These are phyloP conservation scores for Trichoderma virens DNA, from an alignment of 495 filamentous ascomycete species.

Conservation along the genomic window DNA sequence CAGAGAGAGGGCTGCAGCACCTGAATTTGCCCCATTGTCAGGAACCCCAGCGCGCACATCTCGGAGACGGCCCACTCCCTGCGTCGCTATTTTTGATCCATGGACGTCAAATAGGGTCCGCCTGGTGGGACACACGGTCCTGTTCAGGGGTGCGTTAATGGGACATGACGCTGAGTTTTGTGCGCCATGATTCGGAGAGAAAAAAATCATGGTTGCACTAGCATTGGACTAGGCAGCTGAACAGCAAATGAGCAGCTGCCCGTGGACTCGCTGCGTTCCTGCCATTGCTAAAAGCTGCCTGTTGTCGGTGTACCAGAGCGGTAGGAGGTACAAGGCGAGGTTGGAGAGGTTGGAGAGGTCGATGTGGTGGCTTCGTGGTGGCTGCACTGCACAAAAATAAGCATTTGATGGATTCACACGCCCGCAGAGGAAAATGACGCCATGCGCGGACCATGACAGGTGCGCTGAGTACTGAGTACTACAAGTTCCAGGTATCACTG, in stretches of 20 bases:
- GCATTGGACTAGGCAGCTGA: not conserved
- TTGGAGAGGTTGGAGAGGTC: too few relatives aligned
- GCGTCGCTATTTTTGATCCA: conserved; percentile 7
- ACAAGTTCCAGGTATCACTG: too few relatives aligned
- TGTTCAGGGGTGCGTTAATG: not conserved
- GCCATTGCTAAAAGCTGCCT: not conserved
- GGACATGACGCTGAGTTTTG: not conserved
- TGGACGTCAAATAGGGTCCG: not conserved
- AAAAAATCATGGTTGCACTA: conserved; percentile 4
- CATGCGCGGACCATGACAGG: too few relatives aligned
- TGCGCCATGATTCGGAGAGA: conserved; percentile 2
- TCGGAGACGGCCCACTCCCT: not conserved
- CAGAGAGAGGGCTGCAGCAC: not conserved
- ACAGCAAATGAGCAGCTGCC: not conserved
- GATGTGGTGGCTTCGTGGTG: too few relatives aligned
- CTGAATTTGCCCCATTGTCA: conserved; percentile 1
- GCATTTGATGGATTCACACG: too few relatives aligned
- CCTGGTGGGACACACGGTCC: conserved; percentile 1
- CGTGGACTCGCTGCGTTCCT: not conserved
- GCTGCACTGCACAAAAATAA: too few relatives aligned
- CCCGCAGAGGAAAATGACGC: too few relatives aligned
- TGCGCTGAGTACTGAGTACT: too few relatives aligned
- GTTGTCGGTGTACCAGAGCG: not conserved
- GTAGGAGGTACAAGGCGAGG: not conserved
- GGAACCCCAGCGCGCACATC: conserved; percentile 7